phyloP scores from a whole-genome alignment of 345 rosid species.

The Ailanthus altissimus region DNA sequence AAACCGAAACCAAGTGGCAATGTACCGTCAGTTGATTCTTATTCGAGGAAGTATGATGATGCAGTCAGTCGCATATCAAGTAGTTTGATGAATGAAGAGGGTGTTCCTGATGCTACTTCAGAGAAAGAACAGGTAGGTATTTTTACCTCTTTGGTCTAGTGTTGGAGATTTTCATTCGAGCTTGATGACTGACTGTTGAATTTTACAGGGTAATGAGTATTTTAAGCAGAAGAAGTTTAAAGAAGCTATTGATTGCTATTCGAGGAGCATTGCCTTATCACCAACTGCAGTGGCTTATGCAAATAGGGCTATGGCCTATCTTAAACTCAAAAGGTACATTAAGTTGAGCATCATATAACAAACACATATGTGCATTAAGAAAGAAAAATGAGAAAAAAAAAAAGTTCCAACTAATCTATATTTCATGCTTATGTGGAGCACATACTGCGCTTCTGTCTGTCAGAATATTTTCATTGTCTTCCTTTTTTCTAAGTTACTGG shows the following conservation, averaged over 20 bases:
- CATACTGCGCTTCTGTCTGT: neutral
- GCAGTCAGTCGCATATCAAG: conserved; percentile 42
- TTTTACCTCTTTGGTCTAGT: neutral
- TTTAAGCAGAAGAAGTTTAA: conserved; percentile 83
- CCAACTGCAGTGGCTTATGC: conserved; percentile 89
- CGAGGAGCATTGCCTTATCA: conserved; percentile 83
- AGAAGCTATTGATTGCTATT: conserved; percentile 87
- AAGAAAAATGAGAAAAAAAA: too few species aligned
- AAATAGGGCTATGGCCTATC: conserved; percentile 91
- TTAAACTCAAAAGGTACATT: conserved; percentile 70
- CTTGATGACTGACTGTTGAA: neutral
- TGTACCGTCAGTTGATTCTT: conserved; percentile 25
- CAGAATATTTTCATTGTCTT: neutral
- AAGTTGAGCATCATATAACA: neutral
- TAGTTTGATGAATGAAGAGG: conserved; percentile 44
- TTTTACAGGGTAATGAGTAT: conserved; percentile 71
- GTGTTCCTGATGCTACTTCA: conserved; percentile 60
- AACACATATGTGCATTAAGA: neutral
- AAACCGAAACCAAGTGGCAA: conserved; percentile 29
- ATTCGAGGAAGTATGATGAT: conserved; percentile 42
- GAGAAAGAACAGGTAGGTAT: conserved; percentile 78
- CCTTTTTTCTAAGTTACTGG: neutral
- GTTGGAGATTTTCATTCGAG: neutral
- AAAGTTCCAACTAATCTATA: neutral
- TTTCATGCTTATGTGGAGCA: neutral